phyloP scores from a whole-genome alignment of 768 basidiomycete species.

The Termitomyces sp. region DNA sequence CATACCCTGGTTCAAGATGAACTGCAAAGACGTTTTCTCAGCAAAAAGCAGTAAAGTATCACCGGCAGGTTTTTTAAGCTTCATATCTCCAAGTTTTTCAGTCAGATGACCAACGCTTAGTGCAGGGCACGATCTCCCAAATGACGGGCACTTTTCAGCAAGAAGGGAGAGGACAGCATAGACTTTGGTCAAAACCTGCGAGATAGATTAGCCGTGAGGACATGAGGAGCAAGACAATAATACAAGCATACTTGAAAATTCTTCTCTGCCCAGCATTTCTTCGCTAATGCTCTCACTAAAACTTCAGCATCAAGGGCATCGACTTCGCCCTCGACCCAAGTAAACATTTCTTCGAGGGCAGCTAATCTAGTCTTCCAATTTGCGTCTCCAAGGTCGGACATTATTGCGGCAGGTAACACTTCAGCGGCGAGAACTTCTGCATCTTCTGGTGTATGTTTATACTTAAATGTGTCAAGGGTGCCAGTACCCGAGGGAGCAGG shows the following conservation, averaged over 20 bases:
- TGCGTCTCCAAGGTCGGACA: conserved; percentile 72
- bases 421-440: conserved; percentile 77
- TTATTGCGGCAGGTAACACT: conserved; percentile 63
- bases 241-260: conserved; percentile 81
- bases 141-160: conserved; percentile 75
- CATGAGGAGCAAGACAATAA: not conserved
- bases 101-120: conserved; percentile 75
- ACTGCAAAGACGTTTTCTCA: conserved; percentile 91
- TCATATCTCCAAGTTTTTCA: conserved; percentile 95
- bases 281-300: conserved; percentile 78
- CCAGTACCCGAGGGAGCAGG: conserved; percentile 42
- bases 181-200: conserved; percentile 84
- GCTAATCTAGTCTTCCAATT: conserved; percentile 94
- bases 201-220: conserved; percentile 2
- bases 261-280: conserved; percentile 98
- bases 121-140: conserved; percentile 81
- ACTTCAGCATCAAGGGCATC: conserved; percentile 81
- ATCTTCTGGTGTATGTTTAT: conserved; percentile 86
- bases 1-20: conserved; percentile 86
- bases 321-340: conserved; percentile 72
- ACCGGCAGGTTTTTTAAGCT: conserved; percentile 93
- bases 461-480: conserved; percentile 81
- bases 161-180: conserved; percentile 73
- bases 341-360: conserved; percentile 78
- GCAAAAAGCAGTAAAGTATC: conserved; percentile 81